A percentile compares a stretch with the other conserved stretches of the same genome.
These are phyloP conservation scores for Pichia paraexigua DNA, from an alignment of 805 yeast species.

Conservation along the genomic window DNA sequence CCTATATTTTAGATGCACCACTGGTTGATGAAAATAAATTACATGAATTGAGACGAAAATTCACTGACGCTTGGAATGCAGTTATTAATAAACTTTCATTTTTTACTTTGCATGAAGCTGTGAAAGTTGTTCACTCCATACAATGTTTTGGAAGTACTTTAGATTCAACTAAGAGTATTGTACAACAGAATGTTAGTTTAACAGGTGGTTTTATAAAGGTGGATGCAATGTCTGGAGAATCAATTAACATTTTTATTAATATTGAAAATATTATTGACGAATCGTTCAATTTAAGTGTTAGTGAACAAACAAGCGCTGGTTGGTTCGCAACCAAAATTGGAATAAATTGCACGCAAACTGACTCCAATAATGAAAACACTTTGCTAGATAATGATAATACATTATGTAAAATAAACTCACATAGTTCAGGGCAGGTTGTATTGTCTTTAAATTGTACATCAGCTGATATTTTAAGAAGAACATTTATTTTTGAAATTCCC, in stretches of 20 bases:
- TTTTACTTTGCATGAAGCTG: slow-evolving; percentile 32
- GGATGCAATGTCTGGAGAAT: slow-evolving; percentile 9
- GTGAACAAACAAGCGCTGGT: slow-evolving; percentile 22
- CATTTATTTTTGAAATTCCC: slow-evolving; percentile 11
- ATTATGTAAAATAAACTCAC: slow-evolving; percentile 22
- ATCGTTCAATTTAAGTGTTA: slow-evolving; percentile 31
- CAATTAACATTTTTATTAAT: slow-evolving; percentile 13
- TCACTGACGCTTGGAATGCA: slow-evolving; percentile 26
- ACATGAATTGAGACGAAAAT: slow-evolving; percentile 26
- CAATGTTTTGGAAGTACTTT: slow-evolving; percentile 23
- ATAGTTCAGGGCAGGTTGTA: slow-evolving; percentile 20
- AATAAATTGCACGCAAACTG: slow-evolving; percentile 2
- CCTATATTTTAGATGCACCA: slow-evolving; percentile 25
- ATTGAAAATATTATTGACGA: slow-evolving; percentile 32
- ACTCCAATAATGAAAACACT: neutral
- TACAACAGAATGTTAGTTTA: neutral
- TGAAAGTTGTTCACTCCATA: neutral
- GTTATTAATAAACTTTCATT: slow-evolving; percentile 23
- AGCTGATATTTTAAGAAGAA: slow-evolving; percentile 13
- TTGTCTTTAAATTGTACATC: slow-evolving; percentile 8
- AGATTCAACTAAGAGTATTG: slow-evolving; percentile 6
- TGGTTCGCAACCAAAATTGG: slow-evolving; percentile 14
- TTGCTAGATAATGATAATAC: neutral
- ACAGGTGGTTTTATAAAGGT: slow-evolving; percentile 1
- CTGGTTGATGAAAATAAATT: slow-evolving; percentile 33